Conservation (phyloP, 1,139 yeast genomes). For the Yamadazyma dendronema region DNA sequence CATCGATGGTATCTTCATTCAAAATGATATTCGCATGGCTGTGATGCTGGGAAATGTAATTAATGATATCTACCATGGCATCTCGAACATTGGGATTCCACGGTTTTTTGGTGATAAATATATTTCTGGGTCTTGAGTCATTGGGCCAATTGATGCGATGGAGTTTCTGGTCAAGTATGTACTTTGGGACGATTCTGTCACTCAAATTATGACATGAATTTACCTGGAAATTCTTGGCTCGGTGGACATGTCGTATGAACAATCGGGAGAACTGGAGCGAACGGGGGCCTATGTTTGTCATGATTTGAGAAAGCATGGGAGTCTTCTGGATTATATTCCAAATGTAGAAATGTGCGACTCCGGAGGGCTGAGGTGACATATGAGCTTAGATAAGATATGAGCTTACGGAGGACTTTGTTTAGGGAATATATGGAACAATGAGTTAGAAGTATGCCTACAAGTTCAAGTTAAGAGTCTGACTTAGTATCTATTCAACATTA, state of each 20-base stretch:
- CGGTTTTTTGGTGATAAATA: constrained; percentile 82
- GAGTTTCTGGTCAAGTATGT: constrained; percentile 44
- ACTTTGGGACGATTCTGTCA: constrained; percentile 20
- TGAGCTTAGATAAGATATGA: too few relatives aligned
- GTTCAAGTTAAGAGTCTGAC: too few relatives aligned
- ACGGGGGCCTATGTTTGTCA: too few relatives aligned
- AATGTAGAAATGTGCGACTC: too few relatives aligned
- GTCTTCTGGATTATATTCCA: too few relatives aligned
- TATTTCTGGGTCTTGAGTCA: constrained; percentile 55
- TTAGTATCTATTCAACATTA: too few relatives aligned
- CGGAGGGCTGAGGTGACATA: too few relatives aligned
- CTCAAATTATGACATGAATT: constrained; percentile 15
- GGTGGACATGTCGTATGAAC: neutral
- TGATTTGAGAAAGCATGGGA: too few relatives aligned
- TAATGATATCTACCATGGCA: constrained; percentile 66
- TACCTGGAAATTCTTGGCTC: neutral
- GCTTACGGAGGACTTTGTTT: too few relatives aligned
- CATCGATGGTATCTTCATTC: constrained; percentile 75
- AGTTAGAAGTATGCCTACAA: too few relatives aligned
- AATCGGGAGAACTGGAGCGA: too few relatives aligned
- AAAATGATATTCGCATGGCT: constrained; percentile 75
- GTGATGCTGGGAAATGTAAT: constrained; percentile 52
- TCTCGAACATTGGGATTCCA: constrained; percentile 64
- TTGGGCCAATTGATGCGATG: constrained; percentile 44
- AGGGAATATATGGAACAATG: too few relatives aligned